These are phyloP conservation scores for Coniosporium apollinis DNA, from an alignment of 495 filamentous ascomycete species.

Conservation along the genomic window DNA sequence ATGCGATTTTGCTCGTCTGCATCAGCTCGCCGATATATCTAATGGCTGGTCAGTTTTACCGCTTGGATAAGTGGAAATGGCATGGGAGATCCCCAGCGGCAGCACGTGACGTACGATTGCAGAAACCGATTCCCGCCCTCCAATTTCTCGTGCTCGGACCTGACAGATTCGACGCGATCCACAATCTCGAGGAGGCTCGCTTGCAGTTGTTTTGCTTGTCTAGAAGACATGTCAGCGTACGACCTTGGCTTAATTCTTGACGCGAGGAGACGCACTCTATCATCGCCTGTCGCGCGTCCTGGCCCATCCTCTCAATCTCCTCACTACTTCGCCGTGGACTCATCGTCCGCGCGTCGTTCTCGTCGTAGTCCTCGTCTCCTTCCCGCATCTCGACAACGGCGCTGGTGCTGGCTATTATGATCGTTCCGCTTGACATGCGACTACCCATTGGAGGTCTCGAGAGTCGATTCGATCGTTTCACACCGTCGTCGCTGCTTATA, in stretches of 20 bases:
- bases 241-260: conserved; percentile 6
- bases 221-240: conserved; percentile 18
- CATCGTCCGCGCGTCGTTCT: conserved; percentile 85
- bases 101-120: conserved; percentile 34
- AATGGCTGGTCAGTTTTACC: conserved; percentile 1
- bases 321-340: conserved; percentile 80
- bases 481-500: conserved; percentile 7
- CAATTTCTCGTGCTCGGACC: conserved; percentile 83
- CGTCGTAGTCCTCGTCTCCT: conserved; percentile 46
- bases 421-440: conserved; percentile 62
- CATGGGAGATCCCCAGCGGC: background rate
- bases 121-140: conserved; percentile 89
- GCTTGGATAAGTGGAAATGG: background rate
- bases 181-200: conserved; percentile 74
- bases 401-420: conserved; percentile 62
- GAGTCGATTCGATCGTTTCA: conserved; percentile 4
- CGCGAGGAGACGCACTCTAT: conserved; percentile 41
- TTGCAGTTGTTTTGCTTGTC: conserved; percentile 77
- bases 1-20: conserved; percentile 66
- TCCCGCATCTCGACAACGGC: conserved; percentile 44
- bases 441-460: conserved; percentile 27
- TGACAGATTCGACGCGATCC: conserved; percentile 85
- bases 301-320: conserved; percentile 69
- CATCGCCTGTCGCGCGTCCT: conserved; percentile 53
- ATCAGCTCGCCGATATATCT: conserved; percentile 60